Evolutionary conservation across 2,329 filamentous ascomycete species (phyloP), one percentile per base, ranked within the genome.

Genomic region (Fusarium brevicatenulatum): DNA sequence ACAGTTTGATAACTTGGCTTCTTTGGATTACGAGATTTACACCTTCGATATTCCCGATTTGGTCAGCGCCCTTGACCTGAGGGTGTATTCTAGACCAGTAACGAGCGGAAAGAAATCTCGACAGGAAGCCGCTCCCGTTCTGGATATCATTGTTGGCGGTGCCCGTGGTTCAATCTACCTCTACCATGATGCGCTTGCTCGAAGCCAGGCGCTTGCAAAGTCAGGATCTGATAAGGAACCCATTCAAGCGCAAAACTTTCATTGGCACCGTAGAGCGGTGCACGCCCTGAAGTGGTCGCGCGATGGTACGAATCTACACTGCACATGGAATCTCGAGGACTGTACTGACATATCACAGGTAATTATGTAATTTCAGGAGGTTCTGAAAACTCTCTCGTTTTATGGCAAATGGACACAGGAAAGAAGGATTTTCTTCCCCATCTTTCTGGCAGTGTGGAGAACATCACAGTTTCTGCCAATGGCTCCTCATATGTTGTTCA

Each of bases 291-390:
- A 96, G 81, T 98, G 95, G 93, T 98, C 96, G 19, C 87, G 87
- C 74, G 96, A 99, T 86, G 95, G 95, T 94, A 87, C 44, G 80
- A 61, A 37, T 50, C 30, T 9, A 42, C 19, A 42, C 25, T 40
- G 15, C 36, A 15, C 25, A 42, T n/a, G 32, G 46, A 11, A 21
- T 36, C 23, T 5, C 10, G 3, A 30, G 37, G 3, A 19, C 28
- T 21, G 7, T 69, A 73, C 84, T 84, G 69, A 84, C 77, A 52
- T 53, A 49, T 55, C 13, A 19, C 74, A 96, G 93, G 94, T 56
- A 95, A 97, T 79, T 99, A 99, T 81, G 84, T 99, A 66, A 91
- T 99, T 58, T 98, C 96, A 63, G 96, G 96, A 78, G 96, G 96
- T 37, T 90, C 91, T 28, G 96, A 99, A 82, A 95, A 94, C 12